Conservation (phyloP, 257 asterid genomes). For the Forsythia viridissima region DNA sequence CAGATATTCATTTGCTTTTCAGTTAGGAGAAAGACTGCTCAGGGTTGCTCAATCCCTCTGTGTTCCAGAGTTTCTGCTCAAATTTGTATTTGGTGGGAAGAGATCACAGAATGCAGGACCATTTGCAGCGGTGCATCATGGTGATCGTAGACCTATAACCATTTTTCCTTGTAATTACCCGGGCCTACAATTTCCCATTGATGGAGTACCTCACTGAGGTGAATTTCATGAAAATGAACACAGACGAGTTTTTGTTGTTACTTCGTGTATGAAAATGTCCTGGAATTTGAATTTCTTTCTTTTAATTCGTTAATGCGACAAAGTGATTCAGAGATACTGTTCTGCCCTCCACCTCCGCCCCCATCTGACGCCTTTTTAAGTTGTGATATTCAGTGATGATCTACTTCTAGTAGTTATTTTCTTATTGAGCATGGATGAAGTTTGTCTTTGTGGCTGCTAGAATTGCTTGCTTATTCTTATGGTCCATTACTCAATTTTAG, state of each 20-base stretch:
- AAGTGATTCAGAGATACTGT: not conserved
- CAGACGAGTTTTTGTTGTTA: slow-evolving; percentile 14
- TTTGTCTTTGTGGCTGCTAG: not conserved
- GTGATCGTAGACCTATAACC: slow-evolving; percentile 13
- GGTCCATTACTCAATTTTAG: not conserved
- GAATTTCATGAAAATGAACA: slow-evolving; percentile 20
- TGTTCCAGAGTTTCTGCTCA: slow-evolving; percentile 8
- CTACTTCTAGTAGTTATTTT: not conserved
- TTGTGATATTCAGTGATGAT: not conserved
- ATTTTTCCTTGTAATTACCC: slow-evolving; percentile 18
- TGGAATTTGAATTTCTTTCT: slow-evolving; percentile 19
- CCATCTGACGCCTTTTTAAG: not conserved
- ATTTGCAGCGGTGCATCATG: not conserved
- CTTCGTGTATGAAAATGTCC: slow-evolving; percentile 25
- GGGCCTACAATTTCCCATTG: slow-evolving; percentile 12
- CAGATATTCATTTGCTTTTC: slow-evolving; percentile 2
- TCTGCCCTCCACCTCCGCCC: not conserved
- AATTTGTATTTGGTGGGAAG: slow-evolving; percentile 18
- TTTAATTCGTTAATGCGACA: slow-evolving; percentile 4
- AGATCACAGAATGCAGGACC: slow-evolving; percentile 13
- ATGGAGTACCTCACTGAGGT: slow-evolving; percentile 8
- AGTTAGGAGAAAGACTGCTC: slow-evolving; percentile 19
- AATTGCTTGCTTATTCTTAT: not conserved
- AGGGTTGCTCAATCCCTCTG: slow-evolving; percentile 1
- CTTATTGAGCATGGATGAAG: not conserved